Base-by-base conservation (phyloP, 106 monocot genomes). In the Apostasia shenzhenica region DNA sequence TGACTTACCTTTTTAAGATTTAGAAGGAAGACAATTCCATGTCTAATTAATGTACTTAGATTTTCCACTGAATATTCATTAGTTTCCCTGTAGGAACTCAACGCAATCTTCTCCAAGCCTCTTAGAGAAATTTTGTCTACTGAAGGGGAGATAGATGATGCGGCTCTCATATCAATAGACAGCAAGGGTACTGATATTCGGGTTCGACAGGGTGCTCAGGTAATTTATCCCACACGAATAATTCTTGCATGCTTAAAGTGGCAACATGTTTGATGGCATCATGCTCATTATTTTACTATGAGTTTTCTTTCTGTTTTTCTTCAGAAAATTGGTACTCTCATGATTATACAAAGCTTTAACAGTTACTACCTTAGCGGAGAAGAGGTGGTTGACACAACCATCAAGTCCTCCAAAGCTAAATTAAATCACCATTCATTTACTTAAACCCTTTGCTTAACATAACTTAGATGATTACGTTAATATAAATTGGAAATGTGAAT, bases 141-240 rank as follows among this genome's bases (percentile, higher is more conserved):
- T 54, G 92, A 95, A 64, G 74, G 53, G 26, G 95, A 95, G 78
- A 72, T 95, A 73, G 95, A 95, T 69, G 95, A 95, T 84, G 95
- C 85, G 45, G 95, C 95, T 73, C 61, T 95, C 43, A 95, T 95
- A 82, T 95, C 95, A 39, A 80, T 95, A 71, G 95, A 95, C 63
- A 86, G 95, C 77, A 95, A 92, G 73, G 95, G 95, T 65, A 84
- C 76, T 56, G 92, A 95, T 78, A 86, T 95, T 47, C 86, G 92
- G 13, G 95, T 95, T 70, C 79, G 95, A 48, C 91, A 95, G 65
- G 95, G 95, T 76, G 86, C 88, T 48, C 88, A 95, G 95, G 95
- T 95, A 88, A 37, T 49, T 71, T 63, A 81, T 81, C 75, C 10
- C 6, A 7, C 1, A 2, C 8, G 11, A 45, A 45, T 37, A 42